Base-by-base conservation (phyloP, 1,284 basidiomycete genomes). In the Leucoagaricus sp. region DNA sequence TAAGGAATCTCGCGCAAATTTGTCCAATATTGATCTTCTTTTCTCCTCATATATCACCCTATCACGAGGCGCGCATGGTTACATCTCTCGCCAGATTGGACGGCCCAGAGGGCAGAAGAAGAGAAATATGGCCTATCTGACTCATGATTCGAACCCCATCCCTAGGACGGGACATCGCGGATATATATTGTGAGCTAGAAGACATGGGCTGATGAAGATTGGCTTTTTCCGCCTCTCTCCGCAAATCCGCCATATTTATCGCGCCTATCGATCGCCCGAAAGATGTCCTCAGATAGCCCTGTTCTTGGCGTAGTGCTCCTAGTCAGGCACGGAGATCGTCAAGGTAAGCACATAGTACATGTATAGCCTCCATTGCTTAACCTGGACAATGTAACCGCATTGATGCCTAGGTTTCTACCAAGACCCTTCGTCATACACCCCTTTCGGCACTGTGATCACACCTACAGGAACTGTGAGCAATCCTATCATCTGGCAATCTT, bases 401-500 rank as follows among this genome's bases (percentile, higher is more conserved):
- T 42, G 15, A 26, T 12, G n/a, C 10, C 4, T 49, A 79, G 77
- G 75, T 7, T 89, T 86, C 65, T 87, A 83, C 69, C 89, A 91
- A 65, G 69, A 78, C 65, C 84, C 87, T n/a, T 70, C 70, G 28
- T 83, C 79, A 7, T 93, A 94, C 71, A 74, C 81, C 10, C 77
- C 87, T 4, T 78, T 80, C 6, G 73, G 76, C 44, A 92, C 91
- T 8, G 75, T 78, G 56, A 84, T 93, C 62, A 94, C 92, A 1
- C 84, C 91, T 15, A 77, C 94, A 26, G 92, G 92, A 48, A 87
- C 86, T 67, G 87, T 89, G 62, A 52, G 75, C 64, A 23, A 7
- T 45, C 34, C 25, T 25, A 19, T 53, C 10, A 55, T 44, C 41
- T 58, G 62, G 60, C 62, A 59, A 49, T 47, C 58, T 25, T 57